Evolutionary conservation across 108 stramenopile species (phyloP), one percentile per base, ranked within the genome.

Genomic region (Thalassiosira profunda): DNA sequence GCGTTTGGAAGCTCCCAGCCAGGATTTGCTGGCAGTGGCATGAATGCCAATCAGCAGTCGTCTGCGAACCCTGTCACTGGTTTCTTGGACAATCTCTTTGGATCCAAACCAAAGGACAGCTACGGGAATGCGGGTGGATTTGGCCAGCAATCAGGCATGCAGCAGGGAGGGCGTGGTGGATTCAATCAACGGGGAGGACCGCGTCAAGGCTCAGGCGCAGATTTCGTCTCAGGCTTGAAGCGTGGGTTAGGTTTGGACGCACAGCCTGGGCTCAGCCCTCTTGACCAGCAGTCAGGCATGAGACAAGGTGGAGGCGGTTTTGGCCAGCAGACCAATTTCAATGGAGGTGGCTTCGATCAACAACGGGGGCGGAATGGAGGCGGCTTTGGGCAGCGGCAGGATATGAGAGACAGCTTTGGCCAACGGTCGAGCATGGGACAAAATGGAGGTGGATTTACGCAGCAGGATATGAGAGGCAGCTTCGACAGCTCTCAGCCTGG

Each of bases 171-270:
- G 20, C 43, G 43, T 3, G 1, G 43, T 3, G 2, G 43, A 44
- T 3, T 3, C 43, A 2, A 20, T 15, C 11, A 1, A 7, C 34
- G 24, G 6, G 26, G 53, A 7, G 53, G 10, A n/a, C n/a, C 12
- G 29, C 17, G 6, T 21, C 12, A 36, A 35, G 56, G 33, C 4
- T 34, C 34, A 21, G 56, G 17, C 26, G 11, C 36, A 30, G 57
- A 38, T 38, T 58, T 58, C 35, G 30, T 38, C 14, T 38, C 57
- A 38, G 57, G 57, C 11, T 23, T 58, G 37, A 58, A 20, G 14
- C 57, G 57, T 38, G 57, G 57, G 11, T 42, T 38, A 15, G 0
- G 40, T 20, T 26, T 58, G 57, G 57, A 58, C 17, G 33, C 57
- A 5, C 25, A 35, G 17, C 57, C 57, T 36, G 33, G 42, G n/a